Conservation (phyloP, 768 basidiomycete genomes). For the Termitomyces sp. region DNA sequence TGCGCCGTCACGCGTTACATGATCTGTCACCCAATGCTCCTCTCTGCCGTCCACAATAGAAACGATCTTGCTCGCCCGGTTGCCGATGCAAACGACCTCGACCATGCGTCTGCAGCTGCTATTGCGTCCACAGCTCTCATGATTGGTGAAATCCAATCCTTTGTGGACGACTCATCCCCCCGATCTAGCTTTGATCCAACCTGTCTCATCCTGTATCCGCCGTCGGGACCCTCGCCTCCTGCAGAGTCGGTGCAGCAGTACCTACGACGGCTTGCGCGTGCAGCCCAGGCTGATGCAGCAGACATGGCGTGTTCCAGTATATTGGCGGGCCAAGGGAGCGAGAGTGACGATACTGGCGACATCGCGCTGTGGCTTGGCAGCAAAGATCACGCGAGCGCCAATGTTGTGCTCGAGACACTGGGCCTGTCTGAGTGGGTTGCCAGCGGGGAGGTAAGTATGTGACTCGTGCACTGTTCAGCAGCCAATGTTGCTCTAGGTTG, state of each 20-base stretch:
- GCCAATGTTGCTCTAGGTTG: constrained; percentile 8
- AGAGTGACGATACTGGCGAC: constrained; percentile 56
- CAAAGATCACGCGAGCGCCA: constrained; percentile 28
- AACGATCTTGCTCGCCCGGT: constrained; percentile 10
- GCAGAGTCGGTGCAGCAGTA: constrained; percentile 12
- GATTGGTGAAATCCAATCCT: constrained; percentile 15
- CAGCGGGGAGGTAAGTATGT: constrained; percentile 14
- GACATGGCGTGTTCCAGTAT: constrained; percentile 46
- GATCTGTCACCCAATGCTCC: constrained; percentile 11
- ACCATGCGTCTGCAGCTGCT: constrained; percentile 7
- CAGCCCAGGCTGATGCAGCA: constrained; percentile 37
- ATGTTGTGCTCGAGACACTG: constrained; percentile 30
- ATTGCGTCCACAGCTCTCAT: constrained; percentile 20
- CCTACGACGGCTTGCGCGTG: constrained; percentile 32
- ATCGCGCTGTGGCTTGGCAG: constrained; percentile 50
- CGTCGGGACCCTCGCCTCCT: constrained; percentile 6
- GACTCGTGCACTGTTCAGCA: constrained; percentile 6
- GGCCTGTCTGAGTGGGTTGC: constrained; percentile 25
- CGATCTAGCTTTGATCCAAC: constrained; percentile 14
- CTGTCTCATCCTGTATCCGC: constrained; percentile 21
- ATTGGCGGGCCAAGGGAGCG: constrained; percentile 49
- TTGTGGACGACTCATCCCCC: constrained; percentile 5
- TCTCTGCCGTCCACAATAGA: constrained; percentile 5
- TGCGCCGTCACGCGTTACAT: constrained; percentile 17
- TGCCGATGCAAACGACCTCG: constrained; percentile 8